phyloP scores from a whole-genome alignment of 2,329 filamentous ascomycete species.

The Sporothrix luriei region DNA sequence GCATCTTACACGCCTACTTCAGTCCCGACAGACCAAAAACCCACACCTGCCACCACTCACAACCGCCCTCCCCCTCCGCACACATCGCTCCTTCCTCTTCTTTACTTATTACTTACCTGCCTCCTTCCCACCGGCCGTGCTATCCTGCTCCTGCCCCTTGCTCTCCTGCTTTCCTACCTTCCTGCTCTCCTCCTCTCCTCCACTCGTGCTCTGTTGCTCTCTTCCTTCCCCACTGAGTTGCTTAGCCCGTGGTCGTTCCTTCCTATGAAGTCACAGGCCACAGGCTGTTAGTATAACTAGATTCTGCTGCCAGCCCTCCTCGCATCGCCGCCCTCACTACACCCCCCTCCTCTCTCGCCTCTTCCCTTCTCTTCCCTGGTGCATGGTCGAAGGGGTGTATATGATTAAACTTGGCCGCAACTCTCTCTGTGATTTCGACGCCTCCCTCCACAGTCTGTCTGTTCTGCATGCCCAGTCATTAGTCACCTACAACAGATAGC shows the following conservation, averaged over 20 bases:
- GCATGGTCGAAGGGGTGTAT: background rate
- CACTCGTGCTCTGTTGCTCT: background rate
- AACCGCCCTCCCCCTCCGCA: background rate
- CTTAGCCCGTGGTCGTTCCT: background rate
- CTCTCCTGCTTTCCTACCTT: background rate
- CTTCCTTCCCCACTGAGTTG: background rate
- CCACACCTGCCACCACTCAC: conserved; percentile 9
- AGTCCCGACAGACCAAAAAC: background rate
- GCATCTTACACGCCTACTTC: conserved; percentile 1
- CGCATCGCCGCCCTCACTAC: background rate
- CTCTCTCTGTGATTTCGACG: conserved; percentile 11
- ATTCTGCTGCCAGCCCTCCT: background rate
- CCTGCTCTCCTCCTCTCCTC: background rate
- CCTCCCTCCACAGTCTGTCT: conserved; percentile 13
- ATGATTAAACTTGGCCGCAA: background rate
- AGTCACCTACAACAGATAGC: conserved; percentile 1
- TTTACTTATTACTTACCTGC: background rate
- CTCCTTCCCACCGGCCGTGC: background rate
- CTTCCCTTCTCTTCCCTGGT: background rate
- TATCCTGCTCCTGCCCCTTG: background rate
- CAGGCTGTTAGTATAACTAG: background rate
- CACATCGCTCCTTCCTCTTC: background rate
- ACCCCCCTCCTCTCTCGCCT: conserved; percentile 6
- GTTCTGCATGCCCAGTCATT: background rate
- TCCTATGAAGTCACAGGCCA: background rate